Base-by-base conservation (phyloP, 106 monocot species). In the Acanthochlamys bracteata region DNA sequence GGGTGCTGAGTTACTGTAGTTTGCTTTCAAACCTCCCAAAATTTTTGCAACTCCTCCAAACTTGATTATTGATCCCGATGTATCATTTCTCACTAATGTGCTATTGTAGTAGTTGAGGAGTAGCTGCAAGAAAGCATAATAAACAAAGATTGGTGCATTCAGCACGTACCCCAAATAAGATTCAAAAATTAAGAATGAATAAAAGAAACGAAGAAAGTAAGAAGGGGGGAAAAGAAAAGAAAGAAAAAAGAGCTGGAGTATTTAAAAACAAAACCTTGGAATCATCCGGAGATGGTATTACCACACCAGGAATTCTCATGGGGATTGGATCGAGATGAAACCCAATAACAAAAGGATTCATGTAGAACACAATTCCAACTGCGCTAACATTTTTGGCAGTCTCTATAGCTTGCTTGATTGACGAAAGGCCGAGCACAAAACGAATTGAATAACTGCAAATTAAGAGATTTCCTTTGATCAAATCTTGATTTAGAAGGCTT, bases 291-390 rank as follows among this genome's bases (percentile, higher is more conserved):
- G 96, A 88, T 25, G 96, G 78, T 69, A 96, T 90, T 72, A 96
- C 91, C 19, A 85, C 55, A 24, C 96, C 96, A 17, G 96, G 88
- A 4, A 91, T 85, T 24, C 59, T 62, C 90, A 96, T 96, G 2
- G 96, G 96, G 60, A 78, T 91, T 22, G 96, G 96, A 49, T 96
- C 91, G 46, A 91, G 73, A 69, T 90, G 96, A 79, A 91, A 96
- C 27, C 91, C 90, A 40, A 85, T 25, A 40, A 96, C 88, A 85
- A 80, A 91, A 49, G 85, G 85, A 77, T 91, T 90, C 87, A 91
- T 78, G 68, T 80, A 91, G 76, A 96, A 91, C 42, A 96, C 72
- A 68, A 96, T 64, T 16, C 96, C 96, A 40, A 59, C 63, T 57
- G 91, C 90, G 66, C 96, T 96, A 59, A 85, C 78, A 79, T 96